phyloP scores from a whole-genome alignment of 176 grass and related monocot species.

The barley (Hordeum vulgare) region DNA sequence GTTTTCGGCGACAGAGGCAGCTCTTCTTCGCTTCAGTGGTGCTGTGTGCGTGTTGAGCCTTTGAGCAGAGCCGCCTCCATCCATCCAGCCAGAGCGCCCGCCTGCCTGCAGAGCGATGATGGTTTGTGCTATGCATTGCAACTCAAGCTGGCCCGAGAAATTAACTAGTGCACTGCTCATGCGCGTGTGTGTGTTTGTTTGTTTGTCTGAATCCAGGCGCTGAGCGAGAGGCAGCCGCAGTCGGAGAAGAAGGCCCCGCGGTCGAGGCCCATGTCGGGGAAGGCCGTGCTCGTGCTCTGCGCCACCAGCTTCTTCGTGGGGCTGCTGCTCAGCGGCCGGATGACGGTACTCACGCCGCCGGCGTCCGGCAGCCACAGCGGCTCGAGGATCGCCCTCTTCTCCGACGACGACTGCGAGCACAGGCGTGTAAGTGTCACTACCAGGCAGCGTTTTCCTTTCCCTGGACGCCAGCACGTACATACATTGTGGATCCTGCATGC shows the following conservation, averaged over 20 bases:
- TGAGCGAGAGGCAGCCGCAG: conserved; percentile 48
- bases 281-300: conserved; percentile 41
- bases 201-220: conserved; percentile 39
- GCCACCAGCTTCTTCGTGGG: conserved; percentile 69
- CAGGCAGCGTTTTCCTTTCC: too few species aligned
- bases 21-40: too few species aligned
- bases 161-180: background rate
- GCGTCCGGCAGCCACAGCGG: background rate
- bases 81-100: background rate
- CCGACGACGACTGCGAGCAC: conserved; percentile 49
- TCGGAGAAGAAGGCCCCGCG: conserved; percentile 50
- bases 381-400: conserved; percentile 23
- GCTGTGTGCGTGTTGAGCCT: too few species aligned
- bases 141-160: background rate
- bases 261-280: conserved; percentile 46
- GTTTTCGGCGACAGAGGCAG: background rate
- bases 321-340: conserved; percentile 51
- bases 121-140: conserved; percentile 7
- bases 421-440: conserved; percentile 3
- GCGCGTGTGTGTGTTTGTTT: background rate
- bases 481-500: background rate
- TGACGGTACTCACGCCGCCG: conserved; percentile 14
- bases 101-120: background rate
- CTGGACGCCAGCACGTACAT: too few species aligned
- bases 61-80: background rate